phyloP scores from a whole-genome alignment of 345 rosid genomes.

The Corchorus capsularis region DNA sequence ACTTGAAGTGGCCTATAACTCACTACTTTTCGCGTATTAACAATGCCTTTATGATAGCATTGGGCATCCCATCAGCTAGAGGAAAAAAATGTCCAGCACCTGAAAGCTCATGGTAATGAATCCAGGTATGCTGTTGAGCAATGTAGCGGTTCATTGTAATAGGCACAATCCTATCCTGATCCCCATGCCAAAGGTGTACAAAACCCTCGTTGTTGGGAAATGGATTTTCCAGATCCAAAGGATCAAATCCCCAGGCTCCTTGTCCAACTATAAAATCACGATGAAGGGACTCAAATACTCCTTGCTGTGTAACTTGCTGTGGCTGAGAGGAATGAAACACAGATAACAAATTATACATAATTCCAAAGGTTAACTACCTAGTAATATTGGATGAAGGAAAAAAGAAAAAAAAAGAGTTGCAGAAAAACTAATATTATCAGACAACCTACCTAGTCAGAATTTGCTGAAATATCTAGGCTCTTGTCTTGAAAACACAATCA shows the following conservation, averaged over 20 bases:
- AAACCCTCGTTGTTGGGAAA: conserved; percentile 49
- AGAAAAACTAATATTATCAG: background rate
- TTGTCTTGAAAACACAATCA: background rate
- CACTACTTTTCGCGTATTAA: conserved; percentile 27
- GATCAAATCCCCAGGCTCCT: conserved; percentile 67
- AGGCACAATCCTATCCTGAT: conserved; percentile 54
- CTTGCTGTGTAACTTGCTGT: conserved; percentile 50
- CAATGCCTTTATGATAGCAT: conserved; percentile 48
- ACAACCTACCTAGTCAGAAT: background rate
- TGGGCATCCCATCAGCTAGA: conserved; percentile 36
- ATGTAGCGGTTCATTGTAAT: conserved; percentile 56
- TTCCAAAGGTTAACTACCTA: background rate
- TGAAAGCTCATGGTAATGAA: conserved; percentile 55
- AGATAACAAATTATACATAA: background rate
- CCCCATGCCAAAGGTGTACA: conserved; percentile 72
- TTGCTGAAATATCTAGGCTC: background rate
- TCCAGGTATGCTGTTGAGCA: conserved; percentile 56
- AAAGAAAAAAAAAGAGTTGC: background rate
- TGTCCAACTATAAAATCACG: conserved; percentile 55
- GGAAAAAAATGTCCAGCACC: conserved; percentile 66
- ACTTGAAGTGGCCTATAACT: background rate
- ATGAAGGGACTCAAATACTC: conserved; percentile 52
- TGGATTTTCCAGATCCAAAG: conserved; percentile 46
- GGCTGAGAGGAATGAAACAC: conserved; percentile 11
- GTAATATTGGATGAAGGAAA: background rate